Percentiles rank a stretch among this genome's conserved stretches.
Evolutionary conservation across 768 basidiomycete species (phyloP).

Genomic region (Pisolithus marmoratus): DNA sequence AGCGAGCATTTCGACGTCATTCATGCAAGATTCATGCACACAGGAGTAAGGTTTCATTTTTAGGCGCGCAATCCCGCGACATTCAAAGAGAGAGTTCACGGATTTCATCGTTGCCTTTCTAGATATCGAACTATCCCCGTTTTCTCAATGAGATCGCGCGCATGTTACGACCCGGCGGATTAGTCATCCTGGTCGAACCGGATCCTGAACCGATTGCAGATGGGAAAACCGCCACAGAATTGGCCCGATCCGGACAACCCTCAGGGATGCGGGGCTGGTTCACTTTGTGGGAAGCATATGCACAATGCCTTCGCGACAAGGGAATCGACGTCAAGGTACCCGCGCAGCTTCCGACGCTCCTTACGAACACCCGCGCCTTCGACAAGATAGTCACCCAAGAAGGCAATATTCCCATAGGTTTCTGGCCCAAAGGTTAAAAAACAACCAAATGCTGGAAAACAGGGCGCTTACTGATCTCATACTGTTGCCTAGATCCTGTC

Average conservation of each 20-base stretch:
- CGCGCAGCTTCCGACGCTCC: conserved; percentile 43
- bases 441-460: conserved; percentile 4
- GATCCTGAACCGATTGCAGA: conserved; percentile 48
- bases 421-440: conserved; percentile 55
- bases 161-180: conserved; percentile 64
- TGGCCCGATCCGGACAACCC: conserved; percentile 26
- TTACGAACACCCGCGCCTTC: conserved; percentile 45
- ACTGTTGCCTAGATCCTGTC: conserved; percentile 40
- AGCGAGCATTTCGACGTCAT: conserved; percentile 61
- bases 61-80: conserved; percentile 11
- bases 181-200: conserved; percentile 61
- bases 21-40: conserved; percentile 65
- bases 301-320: conserved; percentile 45
- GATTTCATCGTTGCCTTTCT: conserved; percentile 6
- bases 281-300: conserved; percentile 57
- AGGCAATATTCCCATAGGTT: conserved; percentile 62
- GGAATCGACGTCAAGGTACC: conserved; percentile 57
- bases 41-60: conserved; percentile 42
- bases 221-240: conserved; percentile 34
- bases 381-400: conserved; percentile 50
- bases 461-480: conserved; percentile 2
- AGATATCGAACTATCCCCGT: conserved; percentile 60
- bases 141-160: conserved; percentile 59
- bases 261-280: conserved; percentile 54
- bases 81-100: conserved; percentile 2